Base-by-base conservation (phyloP, 2,329 filamentous ascomycete genomes). In the Fusarium pininemorale region DNA sequence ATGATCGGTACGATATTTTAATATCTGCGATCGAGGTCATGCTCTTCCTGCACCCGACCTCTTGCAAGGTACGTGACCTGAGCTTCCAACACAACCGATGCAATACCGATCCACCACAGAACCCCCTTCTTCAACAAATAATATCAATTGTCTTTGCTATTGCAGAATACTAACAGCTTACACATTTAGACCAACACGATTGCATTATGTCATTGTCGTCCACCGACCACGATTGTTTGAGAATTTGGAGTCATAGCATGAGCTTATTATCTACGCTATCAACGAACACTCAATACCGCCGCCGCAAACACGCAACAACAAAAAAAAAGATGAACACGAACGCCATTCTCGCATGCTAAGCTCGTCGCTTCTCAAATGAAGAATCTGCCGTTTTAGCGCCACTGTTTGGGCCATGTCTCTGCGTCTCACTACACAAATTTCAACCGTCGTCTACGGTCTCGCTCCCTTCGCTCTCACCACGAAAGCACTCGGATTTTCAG, bases 221-320 rank as follows among this genome's bases (percentile, higher is more conserved):
- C 20, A 38, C 24, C 18, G 13, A 39, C 32, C 66, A 66, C 47
- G 10, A 6, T 16, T 16, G 15, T 37, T n/a, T 35, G 20, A 30
- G 26, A 24, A 30, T 7, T 11, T 44, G 6, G 16, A 26, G 24
- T 39, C 20, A 65, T 26, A 70, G 53, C 67, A 70, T 70, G 67
- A 70, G 66, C 67, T 66, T 70, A 24, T 28, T 62, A 42, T 68
- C 55, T 68, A 68, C 47, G 30, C 47, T 68, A 30, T 51, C 37
- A 30, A 61, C 63, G 30, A 48, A 3, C n/a, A 42, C 30, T 38
- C 37, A 53, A 51, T 41, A 42, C 38, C 16, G 20, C 26, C 39
- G 30, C 16, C 37, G n/a, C 26, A 41, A 38, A 32, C 30, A 39
- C 16, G 13, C 15, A 45, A 26, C 12, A 48, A 20, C 45, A 48